Evolutionary conservation across 2,329 filamentous ascomycete genomes (phyloP), one percentile per base, ranked within the genome.

Genomic region (Grosmannia serpens): DNA sequence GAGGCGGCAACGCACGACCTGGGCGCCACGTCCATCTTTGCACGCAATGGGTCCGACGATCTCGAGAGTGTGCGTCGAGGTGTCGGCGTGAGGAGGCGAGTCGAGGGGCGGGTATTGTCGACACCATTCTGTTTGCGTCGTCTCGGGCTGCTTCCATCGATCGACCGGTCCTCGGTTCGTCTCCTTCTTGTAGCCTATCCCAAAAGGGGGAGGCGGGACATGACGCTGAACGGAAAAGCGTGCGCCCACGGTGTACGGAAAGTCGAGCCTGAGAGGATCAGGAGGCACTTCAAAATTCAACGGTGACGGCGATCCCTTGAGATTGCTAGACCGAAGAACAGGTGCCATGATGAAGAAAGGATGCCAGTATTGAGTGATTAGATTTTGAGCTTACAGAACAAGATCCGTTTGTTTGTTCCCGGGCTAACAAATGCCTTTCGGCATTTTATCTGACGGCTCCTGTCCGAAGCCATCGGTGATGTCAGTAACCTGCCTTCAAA

Each of bases 1-100:
- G 20, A 57, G 22, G 29, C 29, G 52, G 38, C 55, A 60, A 9
- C 55, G 55, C 15, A 60, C 55, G 17, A 61, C 9, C 51, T 61
- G 57, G 41, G 41, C 7, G 15, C 41, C 41, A 17, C 41, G 41
- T 5, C 41, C 41, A 44, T 44, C 41, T 44, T 44, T 20, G 41
- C 41, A 44, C 5, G 41, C 6, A 44, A 44, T 44, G 15, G 13
- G 15, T 22, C 15, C 41, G 41, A 22, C n/a, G 15, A 44, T 44
- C 41, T 44, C 15, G 4, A 44, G 15, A 11, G 7, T 17, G 41
- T 44, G 41, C 15, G n/a, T 11, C 5, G 41, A 17, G 5, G 15
- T 22, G 15, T 44, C 15, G 4, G 41, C 4, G 15, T 47, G 46
- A 47, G 46, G 46, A 11, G 46, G 46, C 22, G 46, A 22, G 20